Percentiles rank a stretch among this genome's conserved stretches.
These are phyloP conservation scores for Blyttiomyces sp. DNA, from an alignment of 371 early-diverging fungal species.

Conservation along the genomic window DNA sequence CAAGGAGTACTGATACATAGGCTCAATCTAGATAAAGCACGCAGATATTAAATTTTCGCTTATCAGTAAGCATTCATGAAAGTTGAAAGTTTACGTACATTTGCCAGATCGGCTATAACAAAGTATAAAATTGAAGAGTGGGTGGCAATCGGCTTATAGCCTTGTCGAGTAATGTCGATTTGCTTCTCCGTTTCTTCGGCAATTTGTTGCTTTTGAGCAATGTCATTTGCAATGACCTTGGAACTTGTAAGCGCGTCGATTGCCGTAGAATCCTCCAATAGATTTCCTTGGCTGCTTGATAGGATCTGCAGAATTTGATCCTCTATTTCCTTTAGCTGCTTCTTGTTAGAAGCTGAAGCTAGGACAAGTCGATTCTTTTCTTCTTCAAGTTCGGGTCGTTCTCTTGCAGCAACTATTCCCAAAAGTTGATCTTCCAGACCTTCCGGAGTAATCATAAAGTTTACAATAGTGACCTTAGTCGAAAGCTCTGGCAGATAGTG, in stretches of 20 bases:
- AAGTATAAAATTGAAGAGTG: conserved; percentile 56
- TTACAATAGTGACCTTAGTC: conserved; percentile 56
- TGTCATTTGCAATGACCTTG: conserved; percentile 52
- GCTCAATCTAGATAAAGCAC: conserved; percentile 43
- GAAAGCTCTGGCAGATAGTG: conserved; percentile 57
- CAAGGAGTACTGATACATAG: conserved; percentile 60
- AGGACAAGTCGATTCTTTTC: conserved; percentile 54
- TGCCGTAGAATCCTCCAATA: conserved; percentile 53
- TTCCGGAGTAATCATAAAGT: conserved; percentile 60
- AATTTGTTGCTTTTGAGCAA: conserved; percentile 54
- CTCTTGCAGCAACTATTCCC: conserved; percentile 55
- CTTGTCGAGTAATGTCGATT: conserved; percentile 53
- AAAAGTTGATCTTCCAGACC: conserved; percentile 56
- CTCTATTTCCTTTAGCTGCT: conserved; percentile 57
- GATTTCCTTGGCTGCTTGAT: conserved; percentile 49
- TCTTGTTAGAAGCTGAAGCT: conserved; percentile 50
- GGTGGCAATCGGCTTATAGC: conserved; percentile 53
- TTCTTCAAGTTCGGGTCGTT: conserved; percentile 56
- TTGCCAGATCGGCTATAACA: conserved; percentile 57
- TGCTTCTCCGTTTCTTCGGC: conserved; percentile 56
- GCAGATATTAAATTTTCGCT: no score
- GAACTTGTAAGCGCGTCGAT: conserved; percentile 54
- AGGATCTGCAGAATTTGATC: conserved; percentile 53
- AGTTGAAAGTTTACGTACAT: conserved; percentile 26
- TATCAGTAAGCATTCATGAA: neutral